phyloP scores from a whole-genome alignment of 2,329 filamentous ascomycete species.

The Lojkania enalia region DNA sequence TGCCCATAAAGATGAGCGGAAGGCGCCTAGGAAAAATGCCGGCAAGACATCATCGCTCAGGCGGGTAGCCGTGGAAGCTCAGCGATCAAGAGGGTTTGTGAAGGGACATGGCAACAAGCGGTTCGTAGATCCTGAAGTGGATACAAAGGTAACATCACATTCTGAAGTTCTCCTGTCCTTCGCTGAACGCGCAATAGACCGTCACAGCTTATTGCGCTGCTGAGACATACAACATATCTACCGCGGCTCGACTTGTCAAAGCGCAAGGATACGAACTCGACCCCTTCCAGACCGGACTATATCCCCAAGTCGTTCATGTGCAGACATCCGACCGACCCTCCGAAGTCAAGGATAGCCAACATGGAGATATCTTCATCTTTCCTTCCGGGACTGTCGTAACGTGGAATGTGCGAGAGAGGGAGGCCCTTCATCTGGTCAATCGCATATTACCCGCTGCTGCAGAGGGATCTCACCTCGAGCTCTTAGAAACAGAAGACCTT shows the following conservation, averaged over 20 bases:
- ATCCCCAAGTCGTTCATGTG: conserved; percentile 67
- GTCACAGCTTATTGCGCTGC: conserved; percentile 69
- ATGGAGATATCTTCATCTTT: conserved; percentile 91
- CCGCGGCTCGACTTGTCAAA: conserved; percentile 61
- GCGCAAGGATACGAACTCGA: conserved; percentile 65
- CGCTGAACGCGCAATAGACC: too few species aligned
- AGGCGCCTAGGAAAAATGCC: conserved; percentile 33
- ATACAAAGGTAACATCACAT: too few species aligned
- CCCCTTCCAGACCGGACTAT: conserved; percentile 63
- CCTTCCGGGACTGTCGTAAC: conserved; percentile 91
- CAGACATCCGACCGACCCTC: conserved; percentile 47
- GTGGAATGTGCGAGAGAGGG: conserved; percentile 81
- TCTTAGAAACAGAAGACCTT: conserved; percentile 84
- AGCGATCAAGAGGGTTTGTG: conserved; percentile 61
- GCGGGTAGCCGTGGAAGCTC: conserved; percentile 83
- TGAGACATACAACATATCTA: conserved; percentile 65
- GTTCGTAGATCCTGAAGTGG: conserved; percentile 52
- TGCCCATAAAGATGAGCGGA: conserved; percentile 17
- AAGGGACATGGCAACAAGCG: conserved; percentile 49
- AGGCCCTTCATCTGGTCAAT: conserved; percentile 60
- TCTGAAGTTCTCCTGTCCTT: not conserved
- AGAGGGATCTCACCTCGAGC: conserved; percentile 69
- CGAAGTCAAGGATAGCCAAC: conserved; percentile 53
- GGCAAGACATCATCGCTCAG: conserved; percentile 66
- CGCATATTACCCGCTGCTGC: conserved; percentile 75